Base-by-base conservation (phyloP, 306 rosid genomes). In the Prunus mira region DNA sequence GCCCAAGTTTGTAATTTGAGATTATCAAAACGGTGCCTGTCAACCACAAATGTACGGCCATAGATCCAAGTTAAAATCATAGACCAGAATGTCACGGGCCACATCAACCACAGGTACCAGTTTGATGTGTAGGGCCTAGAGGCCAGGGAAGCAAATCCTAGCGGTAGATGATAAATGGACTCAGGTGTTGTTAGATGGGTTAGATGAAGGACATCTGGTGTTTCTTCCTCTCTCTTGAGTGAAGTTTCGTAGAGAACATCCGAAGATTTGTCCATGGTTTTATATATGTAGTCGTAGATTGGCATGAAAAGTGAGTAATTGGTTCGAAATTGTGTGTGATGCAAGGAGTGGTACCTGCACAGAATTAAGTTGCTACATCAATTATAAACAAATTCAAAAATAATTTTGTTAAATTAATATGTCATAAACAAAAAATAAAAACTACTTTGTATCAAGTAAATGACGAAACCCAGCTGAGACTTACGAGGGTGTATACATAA, bases 261-360 rank as follows among this genome's bases (percentile, higher is more conserved):
- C 0, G 81, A 57, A 8, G 79, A 73, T 25, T 86, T 89, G 74
- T 91, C 97, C 24, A 60, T 30, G 14, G 95, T 91, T 6, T 87
- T 86, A 76, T 88, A 89, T 0, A 91, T 41, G 73, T 82, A 88
- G 30, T 91, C 95, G 20, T 91, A 89, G 6, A 89, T 3, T 51
- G 97, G 93, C 97, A 91, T 91, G 24, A 91, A 89, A 0, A 89
- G 74, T 0, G 84, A 79, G 65, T 82, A 89, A 6, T 91, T 91
- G 45, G 88, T 91, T 19, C 93, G 81, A 13, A 91, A 91, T 43
- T 86, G 93, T 0, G 97, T 88, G 65, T 91, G 93, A 58, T 91
- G 95, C 68, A 91, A 73, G 34, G 93, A 87, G 49, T 91, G 97
- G n/a, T 73, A 88, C 85, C 95, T 89, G 86, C 19, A 45, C n/a